These are phyloP conservation scores for Gypsophila paniculata DNA, from an alignment of 179 eudicot species.

Conservation along the genomic window DNA sequence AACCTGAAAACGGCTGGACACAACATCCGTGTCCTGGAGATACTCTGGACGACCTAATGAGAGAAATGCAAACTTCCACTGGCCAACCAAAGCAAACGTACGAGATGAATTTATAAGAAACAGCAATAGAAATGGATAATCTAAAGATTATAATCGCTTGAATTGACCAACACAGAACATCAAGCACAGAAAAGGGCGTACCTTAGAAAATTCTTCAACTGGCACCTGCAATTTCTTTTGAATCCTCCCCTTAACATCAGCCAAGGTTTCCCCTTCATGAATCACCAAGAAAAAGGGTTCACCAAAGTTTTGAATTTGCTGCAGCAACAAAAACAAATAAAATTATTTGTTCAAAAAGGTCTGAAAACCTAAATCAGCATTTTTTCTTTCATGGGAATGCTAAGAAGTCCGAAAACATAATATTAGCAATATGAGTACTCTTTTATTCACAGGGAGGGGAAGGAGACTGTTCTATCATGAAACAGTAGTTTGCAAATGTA, in stretches of 20 bases:
- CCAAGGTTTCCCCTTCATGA: conserved; percentile 73
- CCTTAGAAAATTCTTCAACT: conserved; percentile 84
- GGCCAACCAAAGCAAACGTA: conserved; percentile 21
- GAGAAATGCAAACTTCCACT: conserved; percentile 89
- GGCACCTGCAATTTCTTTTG: conserved; percentile 75
- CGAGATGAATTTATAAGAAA: neutral
- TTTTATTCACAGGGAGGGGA: neutral
- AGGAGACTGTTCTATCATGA: neutral
- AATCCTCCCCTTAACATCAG: conserved; percentile 64
- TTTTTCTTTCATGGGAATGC: neutral
- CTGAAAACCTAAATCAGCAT: neutral
- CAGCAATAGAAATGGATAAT: neutral
- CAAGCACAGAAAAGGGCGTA: conserved; percentile 17
- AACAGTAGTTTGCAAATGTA: neutral
- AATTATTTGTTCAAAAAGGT: neutral
- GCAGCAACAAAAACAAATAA: conserved; percentile 4
- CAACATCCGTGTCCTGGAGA: conserved; percentile 62
- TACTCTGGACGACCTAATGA: conserved; percentile 83
- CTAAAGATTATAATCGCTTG: neutral
- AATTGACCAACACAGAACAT: neutral
- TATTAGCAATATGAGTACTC: neutral
- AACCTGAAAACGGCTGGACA: conserved; percentile 74
- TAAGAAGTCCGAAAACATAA: neutral
- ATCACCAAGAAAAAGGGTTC: conserved; percentile 79
- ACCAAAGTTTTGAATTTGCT: conserved; percentile 77